Percentiles rank a stretch among this genome's conserved stretches.
Evolutionary conservation across 2,329 filamentous ascomycete species (phyloP).

Genomic region (Aspergillus awamori): DNA sequence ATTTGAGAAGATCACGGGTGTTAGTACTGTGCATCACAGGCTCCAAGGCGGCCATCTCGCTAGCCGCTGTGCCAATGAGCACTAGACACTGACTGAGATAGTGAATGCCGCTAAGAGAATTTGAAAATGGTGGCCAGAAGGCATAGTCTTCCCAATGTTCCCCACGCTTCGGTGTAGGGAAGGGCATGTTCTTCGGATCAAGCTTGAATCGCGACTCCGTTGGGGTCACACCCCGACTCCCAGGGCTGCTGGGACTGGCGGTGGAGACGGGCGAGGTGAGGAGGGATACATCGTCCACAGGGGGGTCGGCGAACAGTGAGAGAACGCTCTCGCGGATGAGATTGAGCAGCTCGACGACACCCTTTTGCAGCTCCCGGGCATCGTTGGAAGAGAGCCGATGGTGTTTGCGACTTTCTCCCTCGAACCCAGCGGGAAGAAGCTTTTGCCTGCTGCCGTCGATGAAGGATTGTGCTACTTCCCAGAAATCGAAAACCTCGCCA

Average conservation of each 20-base stretch:
- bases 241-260: constrained; percentile 67
- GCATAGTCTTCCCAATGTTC: constrained; percentile 92
- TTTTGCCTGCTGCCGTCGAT: constrained; percentile 83
- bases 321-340: constrained; percentile 78
- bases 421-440: constrained; percentile 75
- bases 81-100: constrained; percentile 82
- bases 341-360: constrained; percentile 78
- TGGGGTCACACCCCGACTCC: constrained; percentile 55
- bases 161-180: constrained; percentile 74
- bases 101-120: constrained; percentile 87
- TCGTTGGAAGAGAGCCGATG: constrained; percentile 76
- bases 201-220: constrained; percentile 76
- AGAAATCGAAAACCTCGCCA: constrained; percentile 89
- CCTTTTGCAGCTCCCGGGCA: constrained; percentile 72
- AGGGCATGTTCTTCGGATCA: constrained; percentile 74
- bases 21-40: constrained; percentile 62
- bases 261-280: constrained; percentile 79
- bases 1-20: constrained; percentile 71
- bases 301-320: constrained; percentile 82
- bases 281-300: constrained; percentile 85
- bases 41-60: constrained; percentile 77
- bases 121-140: constrained; percentile 94
- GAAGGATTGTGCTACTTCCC: constrained; percentile 89
- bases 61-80: constrained; percentile 81
- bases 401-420: constrained; percentile 77